Base-by-base conservation (phyloP, 1,284 basidiomycete species). In the Cutaneotrichosporon sp. region DNA sequence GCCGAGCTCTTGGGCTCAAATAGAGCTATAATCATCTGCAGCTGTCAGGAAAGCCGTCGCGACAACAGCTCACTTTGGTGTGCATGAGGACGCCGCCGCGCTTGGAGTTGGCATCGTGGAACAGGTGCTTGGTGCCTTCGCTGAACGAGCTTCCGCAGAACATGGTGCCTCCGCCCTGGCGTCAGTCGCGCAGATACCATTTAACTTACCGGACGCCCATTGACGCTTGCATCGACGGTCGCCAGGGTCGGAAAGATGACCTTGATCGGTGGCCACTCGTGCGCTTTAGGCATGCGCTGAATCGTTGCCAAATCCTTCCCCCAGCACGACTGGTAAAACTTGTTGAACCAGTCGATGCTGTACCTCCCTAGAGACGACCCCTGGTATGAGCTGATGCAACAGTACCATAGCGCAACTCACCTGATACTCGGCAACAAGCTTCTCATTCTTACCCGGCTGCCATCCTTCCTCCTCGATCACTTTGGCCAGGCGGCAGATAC, bases 1-100 rank as follows among this genome's bases (percentile, higher is more conserved):
- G 51, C 44, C 1, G 60, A 52, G 3, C 60, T 51, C 17, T 53
- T 33, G 8, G 70, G 61, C 53, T 75, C 67, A 50, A 72, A 75
- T 0, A 65, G 43, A 0, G 62, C 69, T 14, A 73, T 59, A 10
- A 75, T 52, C 48, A 73, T 64, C 72, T 74, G 33, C n/a, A 15
- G 38, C 13, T 35, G 54, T 56, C n/a, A 57, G 43, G 47, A 34
- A 20, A 39, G 18, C 26, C 26, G 5, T 20, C 5, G 38, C 34
- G 18, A 10, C 5, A 3, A 9, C 4, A 52, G 18, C 70, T 43
- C 20, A 72, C 72, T 61, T 76, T 76, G 18, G 71, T 61, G 54
- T 76, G 75, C 71, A 76, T 74, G 43, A 76, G 55, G 3, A 74
- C 66, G 3, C 69, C 70, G 13, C 73, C 73, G 8, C 68, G 59